phyloP scores from a whole-genome alignment of 225 moss, liverwort and hornwort genomes.

The Straminergon stramineum region DNA sequence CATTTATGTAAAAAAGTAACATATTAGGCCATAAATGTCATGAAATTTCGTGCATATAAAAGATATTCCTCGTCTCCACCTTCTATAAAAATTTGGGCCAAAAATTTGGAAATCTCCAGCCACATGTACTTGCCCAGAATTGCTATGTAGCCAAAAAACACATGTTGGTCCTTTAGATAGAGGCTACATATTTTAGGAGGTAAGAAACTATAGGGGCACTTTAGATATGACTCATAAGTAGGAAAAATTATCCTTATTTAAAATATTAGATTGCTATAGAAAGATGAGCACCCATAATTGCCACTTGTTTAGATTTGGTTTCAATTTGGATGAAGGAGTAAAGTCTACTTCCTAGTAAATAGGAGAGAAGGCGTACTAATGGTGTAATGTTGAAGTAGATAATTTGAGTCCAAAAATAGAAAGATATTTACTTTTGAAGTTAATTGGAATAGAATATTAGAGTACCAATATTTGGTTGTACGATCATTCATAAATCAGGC shows the following conservation, averaged over 20 bases:
- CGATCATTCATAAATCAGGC: not conserved
- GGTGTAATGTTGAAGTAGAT: not conserved
- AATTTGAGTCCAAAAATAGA: not conserved
- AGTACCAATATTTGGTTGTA: not conserved
- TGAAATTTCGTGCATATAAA: no score
- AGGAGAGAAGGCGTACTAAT: rapidly evolving
- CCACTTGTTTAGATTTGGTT: not conserved
- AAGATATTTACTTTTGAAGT: not conserved
- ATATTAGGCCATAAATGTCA: no score
- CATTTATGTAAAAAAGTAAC: no score
- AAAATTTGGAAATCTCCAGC: no score
- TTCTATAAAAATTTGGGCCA: no score
- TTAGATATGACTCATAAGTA: not conserved
- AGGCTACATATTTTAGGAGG: no score
- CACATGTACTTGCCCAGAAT: no score
- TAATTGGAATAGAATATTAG: not conserved
- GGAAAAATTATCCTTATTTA: not conserved
- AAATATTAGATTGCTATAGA: not conserved
- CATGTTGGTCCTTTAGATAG: no score
- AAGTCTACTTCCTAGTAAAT: not conserved
- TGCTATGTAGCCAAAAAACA: no score
- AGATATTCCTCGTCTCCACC: no score
- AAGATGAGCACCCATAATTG: not conserved
- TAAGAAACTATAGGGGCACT: not conserved
- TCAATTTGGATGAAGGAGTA: not conserved